phyloP scores from a whole-genome alignment of 176 grass and related monocot genomes.

The Bothriochloa decipiens region DNA sequence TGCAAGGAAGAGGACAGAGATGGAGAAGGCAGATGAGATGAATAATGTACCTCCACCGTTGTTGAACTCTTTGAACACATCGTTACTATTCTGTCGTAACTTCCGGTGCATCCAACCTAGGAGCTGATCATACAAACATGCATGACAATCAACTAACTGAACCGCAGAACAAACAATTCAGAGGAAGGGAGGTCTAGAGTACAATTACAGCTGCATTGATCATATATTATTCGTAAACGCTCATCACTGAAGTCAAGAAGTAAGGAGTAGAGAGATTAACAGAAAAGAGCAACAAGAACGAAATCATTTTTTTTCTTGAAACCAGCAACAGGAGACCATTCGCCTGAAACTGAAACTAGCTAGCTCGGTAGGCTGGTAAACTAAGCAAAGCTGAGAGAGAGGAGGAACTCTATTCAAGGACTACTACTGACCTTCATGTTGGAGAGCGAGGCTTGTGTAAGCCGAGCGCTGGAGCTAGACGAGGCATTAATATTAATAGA shows the following conservation, averaged over 20 bases:
- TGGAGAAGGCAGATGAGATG: not conserved
- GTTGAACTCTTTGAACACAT: conserved; percentile 74
- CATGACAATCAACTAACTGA: not conserved
- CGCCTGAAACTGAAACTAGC: not conserved
- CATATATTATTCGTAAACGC: not conserved
- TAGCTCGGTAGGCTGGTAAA: not conserved
- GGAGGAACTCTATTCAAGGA: not conserved
- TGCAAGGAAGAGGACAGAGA: not conserved
- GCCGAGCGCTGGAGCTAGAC: conserved; percentile 23
- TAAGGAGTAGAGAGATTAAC: not conserved
- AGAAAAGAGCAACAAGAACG: not conserved
- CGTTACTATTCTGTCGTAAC: conserved; percentile 70
- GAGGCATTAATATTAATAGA: conserved; percentile 76
- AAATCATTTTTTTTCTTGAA: not conserved
- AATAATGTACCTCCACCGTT: conserved; percentile 46
- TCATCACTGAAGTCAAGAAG: not conserved
- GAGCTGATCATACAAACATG: conserved; percentile 44
- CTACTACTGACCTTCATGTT: conserved; percentile 73
- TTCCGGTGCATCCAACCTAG: conserved; percentile 98
- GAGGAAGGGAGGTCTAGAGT: not conserved
- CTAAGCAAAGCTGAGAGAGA: not conserved
- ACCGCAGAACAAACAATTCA: not conserved
- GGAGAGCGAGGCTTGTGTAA: conserved; percentile 25
- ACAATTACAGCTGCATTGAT: not conserved
- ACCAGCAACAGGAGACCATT: not conserved